Percentiles rank a stretch among this genome's conserved stretches.
phyloP scores from a whole-genome alignment of 768 basidiomycete species.

The Naganishia onofrii region DNA sequence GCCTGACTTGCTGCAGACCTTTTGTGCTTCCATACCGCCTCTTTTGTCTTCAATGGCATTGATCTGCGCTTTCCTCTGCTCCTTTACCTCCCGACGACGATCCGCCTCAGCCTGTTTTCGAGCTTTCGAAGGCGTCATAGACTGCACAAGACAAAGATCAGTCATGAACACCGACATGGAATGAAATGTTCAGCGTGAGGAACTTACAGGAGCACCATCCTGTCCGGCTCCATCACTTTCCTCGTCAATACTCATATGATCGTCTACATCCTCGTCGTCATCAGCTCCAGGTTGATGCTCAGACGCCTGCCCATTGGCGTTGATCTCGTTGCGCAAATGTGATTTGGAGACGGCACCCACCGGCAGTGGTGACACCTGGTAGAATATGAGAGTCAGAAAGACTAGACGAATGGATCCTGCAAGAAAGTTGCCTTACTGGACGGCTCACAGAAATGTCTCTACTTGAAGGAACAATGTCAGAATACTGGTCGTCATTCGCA shows the following conservation, averaged over 20 bases:
- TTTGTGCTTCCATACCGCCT: constrained; percentile 83
- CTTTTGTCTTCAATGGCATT: constrained; percentile 69
- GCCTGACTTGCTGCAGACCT: constrained; percentile 55
- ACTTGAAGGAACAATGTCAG: constrained; percentile 20
- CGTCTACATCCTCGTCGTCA: constrained; percentile 27
- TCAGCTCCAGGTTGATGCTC: constrained; percentile 7
- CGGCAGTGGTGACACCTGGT: constrained; percentile 17
- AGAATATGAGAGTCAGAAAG: neutral
- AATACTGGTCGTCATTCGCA: constrained; percentile 17
- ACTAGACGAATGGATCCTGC: neutral
- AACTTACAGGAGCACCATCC: constrained; percentile 18
- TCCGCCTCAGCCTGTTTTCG: constrained; percentile 30
- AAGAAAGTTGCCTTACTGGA: constrained; percentile 1
- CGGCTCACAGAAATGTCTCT: constrained; percentile 23
- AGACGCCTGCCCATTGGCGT: neutral
- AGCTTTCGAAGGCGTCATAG: constrained; percentile 13
- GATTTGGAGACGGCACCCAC: constrained; percentile 8
- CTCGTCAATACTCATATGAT: constrained; percentile 28
- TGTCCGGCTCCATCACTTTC: constrained; percentile 7
- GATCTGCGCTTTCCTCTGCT: constrained; percentile 62
- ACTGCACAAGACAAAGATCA: constrained; percentile 8
- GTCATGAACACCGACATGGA: neutral
- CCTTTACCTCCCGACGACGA: constrained; percentile 20
- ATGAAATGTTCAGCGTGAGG: neutral
- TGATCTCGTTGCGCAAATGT: constrained; percentile 27